These are phyloP conservation scores for Closterium sp. DNA, from an alignment of 139 green algal species.

Conservation along the genomic window DNA sequence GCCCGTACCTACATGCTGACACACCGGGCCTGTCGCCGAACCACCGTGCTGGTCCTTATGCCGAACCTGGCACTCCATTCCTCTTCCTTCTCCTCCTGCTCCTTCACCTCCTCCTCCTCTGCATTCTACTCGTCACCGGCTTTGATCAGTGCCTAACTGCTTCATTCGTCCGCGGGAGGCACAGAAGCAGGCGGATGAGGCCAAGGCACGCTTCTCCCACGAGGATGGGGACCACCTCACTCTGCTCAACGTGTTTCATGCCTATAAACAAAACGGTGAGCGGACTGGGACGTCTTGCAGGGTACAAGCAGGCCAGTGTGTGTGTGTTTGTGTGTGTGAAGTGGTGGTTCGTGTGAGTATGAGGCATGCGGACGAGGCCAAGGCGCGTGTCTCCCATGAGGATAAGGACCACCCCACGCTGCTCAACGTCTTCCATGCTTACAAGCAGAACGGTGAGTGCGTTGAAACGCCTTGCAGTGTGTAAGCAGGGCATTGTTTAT, in stretches of 20 bases:
- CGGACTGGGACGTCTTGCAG: no score
- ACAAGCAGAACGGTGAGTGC: conserved; percentile 80
- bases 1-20: neutral
- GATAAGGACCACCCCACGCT: conserved; percentile 97
- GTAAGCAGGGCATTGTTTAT: no score
- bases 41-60: neutral
- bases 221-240: conserved; percentile 98
- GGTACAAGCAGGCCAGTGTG: no score
- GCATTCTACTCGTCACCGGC: neutral
- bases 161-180: conserved; percentile 91
- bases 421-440: conserved; percentile 98
- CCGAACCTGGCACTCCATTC: conserved; percentile 34
- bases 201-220: conserved; percentile 92
- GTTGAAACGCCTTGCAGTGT: neutral
- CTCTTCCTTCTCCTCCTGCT: neutral
- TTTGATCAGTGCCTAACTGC: conserved; percentile 80
- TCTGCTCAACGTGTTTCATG: conserved; percentile 98
- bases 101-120: neutral
- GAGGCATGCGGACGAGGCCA: conserved; percentile 94
- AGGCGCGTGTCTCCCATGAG: conserved; percentile 89
- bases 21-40: neutral
- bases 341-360: no score
- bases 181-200: conserved; percentile 87
- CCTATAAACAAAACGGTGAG: conserved; percentile 85
- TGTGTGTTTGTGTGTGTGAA: no score